Percentiles rank a stretch among this genome's conserved stretches.
These are phyloP conservation scores for Microcyclospora tardicrescens DNA, from an alignment of 2,329 filamentous ascomycete species.

Conservation along the genomic window DNA sequence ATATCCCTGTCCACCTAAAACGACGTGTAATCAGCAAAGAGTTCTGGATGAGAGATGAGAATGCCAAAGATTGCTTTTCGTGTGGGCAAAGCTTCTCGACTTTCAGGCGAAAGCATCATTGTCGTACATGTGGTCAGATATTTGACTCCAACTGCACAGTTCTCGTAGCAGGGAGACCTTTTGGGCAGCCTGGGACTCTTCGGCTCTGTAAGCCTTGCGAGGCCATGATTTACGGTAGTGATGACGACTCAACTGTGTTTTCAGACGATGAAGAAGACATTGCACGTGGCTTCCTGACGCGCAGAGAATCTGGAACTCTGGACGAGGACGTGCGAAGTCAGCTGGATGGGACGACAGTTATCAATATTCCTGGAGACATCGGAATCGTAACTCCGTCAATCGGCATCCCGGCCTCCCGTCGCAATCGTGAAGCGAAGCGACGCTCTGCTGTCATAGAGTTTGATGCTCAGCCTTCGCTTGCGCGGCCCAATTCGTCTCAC, in stretches of 20 bases:
- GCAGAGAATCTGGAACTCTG: constrained; percentile 4
- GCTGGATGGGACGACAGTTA: constrained; percentile 8
- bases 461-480: constrained; percentile 61
- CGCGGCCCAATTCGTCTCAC: constrained; percentile 83
- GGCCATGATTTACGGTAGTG: constrained; percentile 75
- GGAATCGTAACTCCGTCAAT: constrained; percentile 45
- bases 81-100: constrained; percentile 85
- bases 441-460: constrained; percentile 84
- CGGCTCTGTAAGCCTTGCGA: constrained; percentile 90
- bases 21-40: constrained; percentile 85
- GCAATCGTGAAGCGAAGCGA: constrained; percentile 63
- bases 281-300: constrained; percentile 11
- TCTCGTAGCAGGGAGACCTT: constrained; percentile 74
- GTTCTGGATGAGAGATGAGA: constrained; percentile 94
- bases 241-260: constrained; percentile 87
- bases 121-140: constrained; percentile 90
- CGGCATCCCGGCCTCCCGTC: constrained; percentile 51
- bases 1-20: constrained; percentile 50
- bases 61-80: constrained; percentile 91
- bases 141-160: constrained; percentile 95
- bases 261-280: constrained; percentile 50
- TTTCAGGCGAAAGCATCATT: constrained; percentile 93
- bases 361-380: background rate
- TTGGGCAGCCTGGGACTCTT: constrained; percentile 72
- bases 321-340: constrained; percentile 6